Evolutionary conservation across 2,329 filamentous ascomycete genomes (phyloP).

Genomic region (Zasmidium angulare): DNA sequence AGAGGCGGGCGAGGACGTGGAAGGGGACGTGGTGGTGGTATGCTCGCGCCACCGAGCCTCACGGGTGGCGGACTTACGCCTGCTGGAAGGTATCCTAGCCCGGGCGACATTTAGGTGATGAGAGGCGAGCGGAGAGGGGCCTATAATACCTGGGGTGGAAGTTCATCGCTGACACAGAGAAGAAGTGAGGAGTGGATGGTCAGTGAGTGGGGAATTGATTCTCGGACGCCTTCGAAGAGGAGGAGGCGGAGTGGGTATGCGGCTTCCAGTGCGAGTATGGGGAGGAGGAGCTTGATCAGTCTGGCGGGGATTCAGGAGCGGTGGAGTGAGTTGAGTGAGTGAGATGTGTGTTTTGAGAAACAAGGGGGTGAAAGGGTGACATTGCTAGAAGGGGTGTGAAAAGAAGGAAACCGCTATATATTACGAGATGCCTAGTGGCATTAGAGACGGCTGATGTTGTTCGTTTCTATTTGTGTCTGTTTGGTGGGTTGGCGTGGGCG

Average conservation of each 20-base stretch:
- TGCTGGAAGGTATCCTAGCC: constrained; percentile 34
- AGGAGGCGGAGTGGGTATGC: not conserved
- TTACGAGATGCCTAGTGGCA: too few species aligned
- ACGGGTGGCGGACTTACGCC: constrained; percentile 28
- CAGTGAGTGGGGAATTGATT: not conserved
- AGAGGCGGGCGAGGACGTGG: constrained; percentile 36
- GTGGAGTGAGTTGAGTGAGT: not conserved
- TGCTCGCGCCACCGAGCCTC: constrained; percentile 16
- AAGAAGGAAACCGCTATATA: too few species aligned
- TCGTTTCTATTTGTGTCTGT: too few species aligned
- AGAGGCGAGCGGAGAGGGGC: not conserved
- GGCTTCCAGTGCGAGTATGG: not conserved
- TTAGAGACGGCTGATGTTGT: too few species aligned
- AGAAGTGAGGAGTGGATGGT: not conserved
- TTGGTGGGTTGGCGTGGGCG: too few species aligned
- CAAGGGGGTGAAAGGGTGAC: not conserved
- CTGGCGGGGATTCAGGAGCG: not conserved
- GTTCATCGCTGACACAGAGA: not conserved
- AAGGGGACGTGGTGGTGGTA: constrained; percentile 34
- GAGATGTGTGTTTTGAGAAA: not conserved
- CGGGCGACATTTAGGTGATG: constrained; percentile 7
- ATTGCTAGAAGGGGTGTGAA: too few species aligned
- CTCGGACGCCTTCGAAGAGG: not conserved
- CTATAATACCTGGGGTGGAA: not conserved
- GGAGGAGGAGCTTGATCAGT: not conserved